Conservation (phyloP, 495 filamentous ascomycete species). For the Penicillium arizonense region DNA sequence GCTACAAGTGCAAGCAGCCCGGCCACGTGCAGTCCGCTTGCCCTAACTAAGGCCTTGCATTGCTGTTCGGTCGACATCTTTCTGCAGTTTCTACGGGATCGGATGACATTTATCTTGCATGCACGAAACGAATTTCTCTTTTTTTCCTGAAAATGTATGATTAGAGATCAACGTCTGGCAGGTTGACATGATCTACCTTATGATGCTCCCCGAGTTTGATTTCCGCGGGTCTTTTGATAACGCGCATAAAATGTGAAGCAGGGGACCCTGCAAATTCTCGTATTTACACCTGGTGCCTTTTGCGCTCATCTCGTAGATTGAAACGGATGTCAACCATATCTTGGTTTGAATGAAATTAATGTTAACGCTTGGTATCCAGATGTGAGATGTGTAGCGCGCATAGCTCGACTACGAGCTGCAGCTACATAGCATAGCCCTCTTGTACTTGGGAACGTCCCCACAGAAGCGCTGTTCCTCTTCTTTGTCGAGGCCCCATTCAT, state of each 20-base stretch:
- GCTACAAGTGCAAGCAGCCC: slow-evolving; percentile 99
- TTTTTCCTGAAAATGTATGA: slow-evolving; percentile 11
- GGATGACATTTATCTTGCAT: slow-evolving; percentile 9
- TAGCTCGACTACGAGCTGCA: slow-evolving; percentile 55
- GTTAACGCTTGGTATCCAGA: background rate
- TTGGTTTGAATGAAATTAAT: background rate
- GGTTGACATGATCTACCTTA: slow-evolving; percentile 10
- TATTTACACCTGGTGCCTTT: background rate
- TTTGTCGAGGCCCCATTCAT: slow-evolving; percentile 67
- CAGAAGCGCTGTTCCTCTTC: slow-evolving; percentile 82
- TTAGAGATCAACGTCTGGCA: slow-evolving; percentile 12
- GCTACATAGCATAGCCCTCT: slow-evolving; percentile 85
- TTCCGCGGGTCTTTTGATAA: background rate
- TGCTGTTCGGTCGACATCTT: slow-evolving; percentile 21
- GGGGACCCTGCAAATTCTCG: slow-evolving; percentile 1
- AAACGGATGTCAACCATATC: background rate
- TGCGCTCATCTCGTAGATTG: background rate
- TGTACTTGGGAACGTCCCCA: slow-evolving; percentile 76
- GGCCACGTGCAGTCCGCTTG: slow-evolving; percentile 94
- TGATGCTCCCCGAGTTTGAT: slow-evolving; percentile 2
- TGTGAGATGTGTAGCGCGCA: background rate
- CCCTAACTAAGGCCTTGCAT: slow-evolving; percentile 58
- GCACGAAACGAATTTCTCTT: slow-evolving; percentile 14
- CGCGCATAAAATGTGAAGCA: slow-evolving; percentile 4
- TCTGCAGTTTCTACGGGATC: slow-evolving; percentile 17